Base-by-base conservation (phyloP, 2,329 filamentous ascomycete genomes). In the Aspergillus luchuensis region DNA sequence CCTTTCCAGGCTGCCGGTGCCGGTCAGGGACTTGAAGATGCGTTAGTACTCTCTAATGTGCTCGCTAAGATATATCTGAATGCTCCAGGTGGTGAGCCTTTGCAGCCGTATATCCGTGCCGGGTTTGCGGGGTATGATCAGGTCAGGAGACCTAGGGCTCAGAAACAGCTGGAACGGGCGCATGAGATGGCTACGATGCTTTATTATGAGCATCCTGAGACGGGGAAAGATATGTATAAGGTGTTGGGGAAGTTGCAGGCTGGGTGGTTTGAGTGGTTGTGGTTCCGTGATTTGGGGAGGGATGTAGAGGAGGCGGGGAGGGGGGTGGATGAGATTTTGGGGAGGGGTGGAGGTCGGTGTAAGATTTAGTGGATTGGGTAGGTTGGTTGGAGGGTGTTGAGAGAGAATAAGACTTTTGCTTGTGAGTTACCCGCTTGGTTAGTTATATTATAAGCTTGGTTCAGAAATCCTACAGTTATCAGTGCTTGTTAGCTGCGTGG, bases 1-100 rank as follows among this genome's bases (percentile, higher is more conserved):
- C 48, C 48, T 33, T 51, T 51, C 28, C 48, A 51, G 48, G 48
- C 48, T 15, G 48, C 48, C 8, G 48, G 48, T 10, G 48, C 48
- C 4, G 48, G 48, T 15, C 48, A 51, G 48, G 48, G 48, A 3
- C 17, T 51, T 2, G 48, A 51, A 8, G 48, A 51, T 21, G 48
- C 48, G 7, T 51, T 51, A 8, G 48, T 36, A 4, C 15, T 51
- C 1, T 51, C 48, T 0, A 36, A 51, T 13, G 25, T 51, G 15
- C 8, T 51, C 5, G 25, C 13, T 19, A 33, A 17, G 48, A 51
- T 51, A 5, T 51, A 1, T 4, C 28, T 17, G 1, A 4, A 36
- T 11, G 30, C 15, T 36, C 25, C 48, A 1, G 8, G 8, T 1
- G 28, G 33, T 5, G 25, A 51, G 1, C 11, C 0, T 10, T 25